These are phyloP conservation scores for Pistacia integerrima DNA, from an alignment of 345 rosid species.

Conservation along the genomic window DNA sequence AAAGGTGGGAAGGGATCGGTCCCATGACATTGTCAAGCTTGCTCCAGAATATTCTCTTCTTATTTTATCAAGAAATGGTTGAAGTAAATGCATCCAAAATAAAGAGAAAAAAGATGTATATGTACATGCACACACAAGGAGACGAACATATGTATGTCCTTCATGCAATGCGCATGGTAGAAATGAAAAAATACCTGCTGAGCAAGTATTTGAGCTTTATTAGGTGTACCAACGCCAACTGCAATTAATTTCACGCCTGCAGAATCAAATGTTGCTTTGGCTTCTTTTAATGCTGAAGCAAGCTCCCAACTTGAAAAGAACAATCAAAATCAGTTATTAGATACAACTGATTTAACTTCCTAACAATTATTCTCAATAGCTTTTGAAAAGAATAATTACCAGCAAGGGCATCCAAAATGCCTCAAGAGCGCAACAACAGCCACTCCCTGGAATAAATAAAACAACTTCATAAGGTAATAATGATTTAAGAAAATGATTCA, in stretches of 20 bases:
- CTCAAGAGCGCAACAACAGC: constrained; percentile 87
- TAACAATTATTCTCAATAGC: neutral
- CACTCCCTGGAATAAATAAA: constrained; percentile 47
- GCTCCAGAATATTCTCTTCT: neutral
- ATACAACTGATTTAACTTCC: neutral
- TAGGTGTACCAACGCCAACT: constrained; percentile 83
- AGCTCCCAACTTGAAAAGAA: constrained; percentile 73
- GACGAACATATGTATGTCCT: neutral
- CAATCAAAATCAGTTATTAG: constrained; percentile 2
- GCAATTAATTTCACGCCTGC: constrained; percentile 86
- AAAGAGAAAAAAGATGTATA: too few species aligned
- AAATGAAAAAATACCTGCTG: constrained; percentile 46
- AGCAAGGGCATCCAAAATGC: constrained; percentile 89
- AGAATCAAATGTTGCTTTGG: constrained; percentile 62
- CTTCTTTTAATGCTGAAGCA: constrained; percentile 68
- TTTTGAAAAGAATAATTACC: constrained; percentile 41
- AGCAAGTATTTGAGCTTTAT: constrained; percentile 71
- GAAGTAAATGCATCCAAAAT: neutral
- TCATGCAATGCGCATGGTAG: neutral
- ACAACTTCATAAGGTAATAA: neutral
- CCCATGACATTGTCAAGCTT: neutral
- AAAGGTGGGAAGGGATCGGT: neutral
- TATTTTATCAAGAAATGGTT: neutral
- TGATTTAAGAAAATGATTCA: neutral
- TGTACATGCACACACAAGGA: neutral